phyloP scores from a whole-genome alignment of 176 grass and related monocot genomes.

The Triticum turgidum region DNA sequence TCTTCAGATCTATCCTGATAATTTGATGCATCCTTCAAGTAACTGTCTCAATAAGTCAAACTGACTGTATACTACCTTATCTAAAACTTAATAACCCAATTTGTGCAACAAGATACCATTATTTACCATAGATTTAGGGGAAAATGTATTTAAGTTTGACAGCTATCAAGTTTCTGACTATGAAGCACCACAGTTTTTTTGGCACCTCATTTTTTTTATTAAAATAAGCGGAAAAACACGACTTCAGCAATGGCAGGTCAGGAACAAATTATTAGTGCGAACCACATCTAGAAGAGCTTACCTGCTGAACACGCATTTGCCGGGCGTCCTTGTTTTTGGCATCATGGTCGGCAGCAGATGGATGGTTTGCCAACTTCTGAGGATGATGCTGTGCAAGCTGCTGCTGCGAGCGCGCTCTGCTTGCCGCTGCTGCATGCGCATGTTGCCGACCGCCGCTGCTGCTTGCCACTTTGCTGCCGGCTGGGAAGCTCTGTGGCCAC shows the following conservation, averaged over 20 bases:
- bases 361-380: slow-evolving; percentile 61
- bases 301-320: slow-evolving; percentile 84
- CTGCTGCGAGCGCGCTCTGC: too few relatives aligned
- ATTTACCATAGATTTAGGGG: slow-evolving; percentile 7
- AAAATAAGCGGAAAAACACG: background rate
- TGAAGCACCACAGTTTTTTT: too few relatives aligned
- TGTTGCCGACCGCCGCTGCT: too few relatives aligned
- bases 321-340: slow-evolving; percentile 84
- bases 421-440: too few relatives aligned
- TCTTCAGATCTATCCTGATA: background rate
- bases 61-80: background rate
- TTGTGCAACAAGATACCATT: background rate
- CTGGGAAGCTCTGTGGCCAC: too few relatives aligned
- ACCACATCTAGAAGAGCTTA: slow-evolving; percentile 35
- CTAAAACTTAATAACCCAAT: too few relatives aligned
- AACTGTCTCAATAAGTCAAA: background rate
- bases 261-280: slow-evolving; percentile 7
- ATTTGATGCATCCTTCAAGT: background rate
- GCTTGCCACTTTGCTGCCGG: too few relatives aligned
- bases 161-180: background rate
- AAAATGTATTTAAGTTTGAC: background rate
- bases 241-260: slow-evolving; percentile 7
- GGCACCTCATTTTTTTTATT: too few relatives aligned
- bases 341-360: too few relatives aligned
- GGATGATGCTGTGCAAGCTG: slow-evolving; percentile 37